These are phyloP conservation scores for Backusella liffmaniae DNA, from an alignment of 192 early-diverging fungal species.

Conservation along the genomic window DNA sequence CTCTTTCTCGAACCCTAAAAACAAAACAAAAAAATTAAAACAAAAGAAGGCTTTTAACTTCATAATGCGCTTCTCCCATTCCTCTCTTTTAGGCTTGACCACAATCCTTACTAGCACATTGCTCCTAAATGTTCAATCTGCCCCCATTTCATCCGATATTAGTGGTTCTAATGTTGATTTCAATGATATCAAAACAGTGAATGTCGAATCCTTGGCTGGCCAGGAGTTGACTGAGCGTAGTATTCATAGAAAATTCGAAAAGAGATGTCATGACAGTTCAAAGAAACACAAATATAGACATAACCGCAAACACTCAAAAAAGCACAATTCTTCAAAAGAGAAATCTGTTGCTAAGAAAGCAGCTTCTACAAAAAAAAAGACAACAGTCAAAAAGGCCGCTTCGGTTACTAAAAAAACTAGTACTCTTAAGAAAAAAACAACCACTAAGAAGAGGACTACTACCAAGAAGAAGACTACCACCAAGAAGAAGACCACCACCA, in stretches of 20 bases:
- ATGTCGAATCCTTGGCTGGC: slow-evolving; percentile 5
- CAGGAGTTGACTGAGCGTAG: slow-evolving; percentile 10
- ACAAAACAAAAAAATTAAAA: neutral
- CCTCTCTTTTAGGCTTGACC: slow-evolving; percentile 12
- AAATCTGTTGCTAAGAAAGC: neutral
- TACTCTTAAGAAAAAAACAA: neutral
- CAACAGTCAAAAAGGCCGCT: neutral
- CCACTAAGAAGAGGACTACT: neutral
- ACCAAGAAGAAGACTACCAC: neutral
- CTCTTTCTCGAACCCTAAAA: neutral
- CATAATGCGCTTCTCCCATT: slow-evolving; percentile 9
- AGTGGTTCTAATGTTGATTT: neutral
- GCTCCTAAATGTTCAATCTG: neutral
- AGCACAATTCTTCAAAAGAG: neutral
- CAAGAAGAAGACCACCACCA: slow-evolving; percentile 3
- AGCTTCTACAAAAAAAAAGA: neutral
- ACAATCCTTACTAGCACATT: neutral
- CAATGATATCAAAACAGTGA: neutral
- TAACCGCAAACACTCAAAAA: neutral
- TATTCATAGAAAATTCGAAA: neutral
- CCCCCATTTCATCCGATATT: neutral
- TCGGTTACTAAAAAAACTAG: neutral
- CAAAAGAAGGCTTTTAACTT: neutral
- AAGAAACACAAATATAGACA: neutral
- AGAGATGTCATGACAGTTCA: neutral